Base-by-base conservation (phyloP, 108 stramenopile species). In the Cyclostephanos tholiformis region DNA sequence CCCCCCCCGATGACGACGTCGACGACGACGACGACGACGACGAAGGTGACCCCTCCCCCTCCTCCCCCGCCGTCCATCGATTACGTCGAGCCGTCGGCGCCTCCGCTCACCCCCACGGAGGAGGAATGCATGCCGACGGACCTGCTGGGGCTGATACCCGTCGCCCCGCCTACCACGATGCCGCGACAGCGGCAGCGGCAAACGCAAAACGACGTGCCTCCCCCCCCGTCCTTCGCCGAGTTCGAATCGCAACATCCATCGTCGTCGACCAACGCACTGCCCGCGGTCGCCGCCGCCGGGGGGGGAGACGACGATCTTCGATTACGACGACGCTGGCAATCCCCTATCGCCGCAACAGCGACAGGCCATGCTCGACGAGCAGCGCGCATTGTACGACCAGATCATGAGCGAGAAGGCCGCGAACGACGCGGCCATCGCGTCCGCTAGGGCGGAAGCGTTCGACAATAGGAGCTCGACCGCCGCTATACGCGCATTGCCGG, bases 281-380 rank as follows among this genome's bases (percentile, higher is more conserved):
- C 22, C 26, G 26, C 23, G 9, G 2, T 26, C 56, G 5, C 56
- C 56, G 23, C 26, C 56, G 26, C 27, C 11, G 41, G 57, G 29
- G 23, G 26, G 20, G 29, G 30, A 17, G 27, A 30, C 19, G 23
- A 12, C 57, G 27, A 58, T 58, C 57, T 74, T 85, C 55, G 85
- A 80, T 19, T 83, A 82, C 27, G 72, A 85, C 70, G 82, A 80
- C 60, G 67, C 63, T 29, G 79, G 79, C 12, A 65, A 73, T 48
- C 79, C 71, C 14, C 78, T 87, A 20, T 66, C 78, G 0, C 62
- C 76, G 16, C 84, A 72, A 17, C 87, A 91, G 65, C 88, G 87
- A 5, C 61, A 83, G 63, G 86, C 80, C 12, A 65, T 93, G 63
- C 73, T 94, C 41, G 89, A 86, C 49, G 92, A 94, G 68, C 92